Evolutionary conservation across 164 flowering plant genomes (phyloP).

Genomic region (Sextonia rubra): DNA sequence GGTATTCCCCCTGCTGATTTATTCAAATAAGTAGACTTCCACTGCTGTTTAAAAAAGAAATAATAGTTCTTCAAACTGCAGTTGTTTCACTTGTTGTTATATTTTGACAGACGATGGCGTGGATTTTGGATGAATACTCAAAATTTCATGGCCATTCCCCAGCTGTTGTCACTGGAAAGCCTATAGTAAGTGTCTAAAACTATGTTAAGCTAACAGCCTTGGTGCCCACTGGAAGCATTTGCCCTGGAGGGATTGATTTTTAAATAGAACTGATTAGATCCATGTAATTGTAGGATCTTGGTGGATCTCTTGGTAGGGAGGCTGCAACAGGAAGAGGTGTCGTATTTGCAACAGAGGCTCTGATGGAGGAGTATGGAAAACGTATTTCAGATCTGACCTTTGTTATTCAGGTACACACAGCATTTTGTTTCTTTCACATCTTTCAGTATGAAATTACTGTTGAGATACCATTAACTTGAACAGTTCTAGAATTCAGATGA

Average conservation of each 20-base stretch:
- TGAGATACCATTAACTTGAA: no score
- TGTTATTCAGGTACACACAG: constrained; percentile 29
- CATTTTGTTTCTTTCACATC: background rate
- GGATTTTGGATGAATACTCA: constrained; percentile 86
- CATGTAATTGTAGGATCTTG: constrained; percentile 54
- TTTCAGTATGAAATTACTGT: no score
- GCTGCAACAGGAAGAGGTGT: constrained; percentile 90
- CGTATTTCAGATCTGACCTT: constrained; percentile 40
- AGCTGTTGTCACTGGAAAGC: constrained; percentile 82
- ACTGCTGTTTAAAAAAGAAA: background rate
- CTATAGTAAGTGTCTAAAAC: constrained; percentile 43
- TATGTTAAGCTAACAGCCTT: background rate
- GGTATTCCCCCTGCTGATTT: constrained; percentile 23
- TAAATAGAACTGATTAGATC: no score
- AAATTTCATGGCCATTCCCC: constrained; percentile 86
- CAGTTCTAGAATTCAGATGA: no score
- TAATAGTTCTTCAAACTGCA: background rate
- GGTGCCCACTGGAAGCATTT: background rate
- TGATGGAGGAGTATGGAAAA: constrained; percentile 71
- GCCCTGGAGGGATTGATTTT: no score
- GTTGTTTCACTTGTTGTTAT: background rate
- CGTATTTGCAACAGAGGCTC: constrained; percentile 67
- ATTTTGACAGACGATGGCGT: constrained; percentile 73
- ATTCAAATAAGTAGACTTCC: no score
- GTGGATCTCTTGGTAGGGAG: constrained; percentile 84